Evolutionary conservation across 148 eudicot genomes (phyloP), one percentile per base, ranked within the genome.

Genomic region (Vaccinium darrowii): DNA sequence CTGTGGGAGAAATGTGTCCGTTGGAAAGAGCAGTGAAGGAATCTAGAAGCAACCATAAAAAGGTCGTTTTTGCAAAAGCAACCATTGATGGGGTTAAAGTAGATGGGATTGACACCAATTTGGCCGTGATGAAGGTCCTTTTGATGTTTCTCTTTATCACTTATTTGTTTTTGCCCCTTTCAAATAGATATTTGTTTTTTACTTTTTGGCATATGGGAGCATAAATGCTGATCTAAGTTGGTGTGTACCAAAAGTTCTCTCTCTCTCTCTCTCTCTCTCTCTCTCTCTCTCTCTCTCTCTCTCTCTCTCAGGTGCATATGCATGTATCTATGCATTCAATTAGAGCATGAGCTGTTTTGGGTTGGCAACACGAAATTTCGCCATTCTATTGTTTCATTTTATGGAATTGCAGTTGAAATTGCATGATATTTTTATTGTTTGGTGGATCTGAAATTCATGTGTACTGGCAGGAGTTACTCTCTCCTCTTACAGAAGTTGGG

Each of bases 31-130:
- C 92, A 49, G 92, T 96, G 79, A 89, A 89, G 88, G 96, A 96
- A 89, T 92, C 96, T 82, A 92, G 93, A 90, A 92, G 90, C 84
- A 93, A 90, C 89, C 91, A 96, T 83, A 92, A 91, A 84, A 94
- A 91, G 82, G 95, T 92, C 84, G 94, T 88, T 69, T 78, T 87
- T 84, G 99, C 99, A 27, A 93, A 95, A 90, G 94, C 93, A 85
- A 88, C 99, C 15, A 92, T 96, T 54, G 94, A 94, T 87, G 99
- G 98, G 67, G 99, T 94, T 52, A 96, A 95, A 93, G 97, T 95
- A 16, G 97, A 96, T 82, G 99, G 97, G 21, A 87, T 96, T 81
- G 99, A 96, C 85, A 96, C 98, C 82, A 96, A 96, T 80, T 86
- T 96, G 90, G 98, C 94, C 67, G 93, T 96, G 75, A 93, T 95